These are phyloP conservation scores for Cercospora brassicicola DNA, from an alignment of 2,329 filamentous ascomycete species.

Conservation along the genomic window DNA sequence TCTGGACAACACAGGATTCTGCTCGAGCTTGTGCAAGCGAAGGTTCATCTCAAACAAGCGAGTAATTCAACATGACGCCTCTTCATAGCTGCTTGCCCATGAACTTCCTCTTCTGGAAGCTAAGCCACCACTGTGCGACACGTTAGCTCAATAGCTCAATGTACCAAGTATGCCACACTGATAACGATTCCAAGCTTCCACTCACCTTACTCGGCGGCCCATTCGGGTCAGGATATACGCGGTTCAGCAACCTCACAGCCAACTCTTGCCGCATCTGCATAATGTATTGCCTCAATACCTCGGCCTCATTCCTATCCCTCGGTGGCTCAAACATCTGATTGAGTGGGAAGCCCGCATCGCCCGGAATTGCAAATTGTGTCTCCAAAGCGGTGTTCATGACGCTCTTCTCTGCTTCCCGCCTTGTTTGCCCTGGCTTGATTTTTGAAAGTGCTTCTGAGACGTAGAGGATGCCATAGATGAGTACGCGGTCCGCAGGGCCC, in stretches of 20 bases:
- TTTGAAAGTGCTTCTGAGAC: constrained; percentile 86
- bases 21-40: neutral
- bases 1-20: neutral
- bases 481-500: constrained; percentile 85
- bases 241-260: constrained; percentile 74
- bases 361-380: constrained; percentile 88
- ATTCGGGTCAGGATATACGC: constrained; percentile 76
- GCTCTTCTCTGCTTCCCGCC: constrained; percentile 70
- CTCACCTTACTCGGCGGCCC: constrained; percentile 63
- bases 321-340: constrained; percentile 97
- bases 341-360: constrained; percentile 86
- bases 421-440: constrained; percentile 72
- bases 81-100: constrained; percentile 75
- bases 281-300: constrained; percentile 84
- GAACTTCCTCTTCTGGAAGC: constrained; percentile 98
- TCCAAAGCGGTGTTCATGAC: constrained; percentile 90
- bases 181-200: neutral
- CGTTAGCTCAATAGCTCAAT: constrained; percentile 30
- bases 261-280: constrained; percentile 92
- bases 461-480: constrained; percentile 96
- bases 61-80: neutral
- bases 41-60: neutral
- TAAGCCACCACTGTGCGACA: constrained; percentile 91
- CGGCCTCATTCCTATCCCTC: constrained; percentile 81
- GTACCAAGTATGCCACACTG: neutral